Conservation (phyloP, 1,284 basidiomycete species). For the Agaricales sp. region DNA sequence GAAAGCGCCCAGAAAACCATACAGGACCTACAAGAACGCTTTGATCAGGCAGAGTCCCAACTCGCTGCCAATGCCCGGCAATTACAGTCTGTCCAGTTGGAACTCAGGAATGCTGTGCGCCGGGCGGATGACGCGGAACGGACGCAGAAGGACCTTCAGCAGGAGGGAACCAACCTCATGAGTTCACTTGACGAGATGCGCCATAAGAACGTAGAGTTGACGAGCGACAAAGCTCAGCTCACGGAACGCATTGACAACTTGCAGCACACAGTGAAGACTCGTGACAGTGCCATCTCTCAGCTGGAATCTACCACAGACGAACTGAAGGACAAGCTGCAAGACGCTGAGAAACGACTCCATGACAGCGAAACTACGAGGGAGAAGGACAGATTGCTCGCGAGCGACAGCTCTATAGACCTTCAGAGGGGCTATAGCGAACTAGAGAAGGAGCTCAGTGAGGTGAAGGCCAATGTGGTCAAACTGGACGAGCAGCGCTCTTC, state of each 20-base stretch:
- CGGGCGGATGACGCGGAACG: slow-evolving; percentile 68
- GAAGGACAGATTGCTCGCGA: slow-evolving; percentile 36
- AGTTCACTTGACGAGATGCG: slow-evolving; percentile 74
- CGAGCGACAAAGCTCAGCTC: slow-evolving; percentile 55
- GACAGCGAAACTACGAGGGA: slow-evolving; percentile 32
- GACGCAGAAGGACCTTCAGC: slow-evolving; percentile 57
- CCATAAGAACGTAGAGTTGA: slow-evolving; percentile 74
- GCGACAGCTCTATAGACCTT: slow-evolving; percentile 42
- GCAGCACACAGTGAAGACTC: slow-evolving; percentile 39
- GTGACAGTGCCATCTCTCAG: slow-evolving; percentile 47
- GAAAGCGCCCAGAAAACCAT: slow-evolving; percentile 33
- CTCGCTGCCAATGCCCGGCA: slow-evolving; percentile 42
- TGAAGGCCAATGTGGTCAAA: slow-evolving; percentile 37
- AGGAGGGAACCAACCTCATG: slow-evolving; percentile 64
- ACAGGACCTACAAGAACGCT: slow-evolving; percentile 44
- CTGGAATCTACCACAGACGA: slow-evolving; percentile 51
- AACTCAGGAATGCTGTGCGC: slow-evolving; percentile 46
- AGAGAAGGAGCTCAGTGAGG: slow-evolving; percentile 48
- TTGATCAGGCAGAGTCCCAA: slow-evolving; percentile 43
- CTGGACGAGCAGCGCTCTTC: slow-evolving; percentile 50
- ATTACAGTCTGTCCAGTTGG: slow-evolving; percentile 48
- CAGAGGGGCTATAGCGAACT: slow-evolving; percentile 52
- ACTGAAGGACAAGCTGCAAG: slow-evolving; percentile 35
- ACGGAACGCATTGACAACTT: slow-evolving; percentile 50
- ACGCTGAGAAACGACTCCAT: slow-evolving; percentile 31